Evolutionary conservation across 2,329 filamentous ascomycete species (phyloP).

Genomic region (Calonectria naviculata): DNA sequence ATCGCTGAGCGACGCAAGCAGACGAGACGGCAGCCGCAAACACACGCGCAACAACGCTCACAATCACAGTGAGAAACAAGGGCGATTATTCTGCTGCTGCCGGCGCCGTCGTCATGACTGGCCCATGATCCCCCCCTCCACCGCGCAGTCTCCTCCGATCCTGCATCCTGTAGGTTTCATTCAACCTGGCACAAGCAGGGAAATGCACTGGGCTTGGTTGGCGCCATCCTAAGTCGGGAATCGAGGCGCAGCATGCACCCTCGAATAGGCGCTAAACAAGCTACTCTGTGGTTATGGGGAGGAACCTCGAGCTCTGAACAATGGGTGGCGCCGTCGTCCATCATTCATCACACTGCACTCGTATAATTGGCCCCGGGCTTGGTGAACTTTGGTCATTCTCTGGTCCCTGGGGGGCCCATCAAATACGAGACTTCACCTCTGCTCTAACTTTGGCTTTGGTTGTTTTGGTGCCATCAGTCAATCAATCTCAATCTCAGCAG

Average conservation of each 20-base stretch:
- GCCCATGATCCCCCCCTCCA: background rate
- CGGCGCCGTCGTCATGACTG: background rate
- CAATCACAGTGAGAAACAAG: background rate
- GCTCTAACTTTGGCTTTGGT: background rate
- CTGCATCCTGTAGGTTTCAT: constrained; percentile 1
- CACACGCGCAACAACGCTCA: background rate
- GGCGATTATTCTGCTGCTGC: background rate
- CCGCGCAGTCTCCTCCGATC: background rate
- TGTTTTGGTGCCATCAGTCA: background rate
- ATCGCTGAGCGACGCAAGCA: background rate
- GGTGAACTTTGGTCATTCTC: background rate
- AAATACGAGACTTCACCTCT: background rate
- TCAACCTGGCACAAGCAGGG: background rate
- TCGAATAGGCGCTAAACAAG: background rate
- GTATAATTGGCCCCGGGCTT: background rate
- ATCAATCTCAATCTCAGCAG: background rate
- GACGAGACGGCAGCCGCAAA: background rate
- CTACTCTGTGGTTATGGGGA: background rate
- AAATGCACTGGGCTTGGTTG: background rate
- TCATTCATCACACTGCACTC: background rate
- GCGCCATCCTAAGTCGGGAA: background rate
- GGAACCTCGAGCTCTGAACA: background rate
- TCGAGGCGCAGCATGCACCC: constrained; percentile 15
- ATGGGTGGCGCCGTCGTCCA: background rate
- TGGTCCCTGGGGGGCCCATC: background rate